Conservation (phyloP, 2,329 filamentous ascomycete genomes). For the Neofusicoccum umdonicola region DNA sequence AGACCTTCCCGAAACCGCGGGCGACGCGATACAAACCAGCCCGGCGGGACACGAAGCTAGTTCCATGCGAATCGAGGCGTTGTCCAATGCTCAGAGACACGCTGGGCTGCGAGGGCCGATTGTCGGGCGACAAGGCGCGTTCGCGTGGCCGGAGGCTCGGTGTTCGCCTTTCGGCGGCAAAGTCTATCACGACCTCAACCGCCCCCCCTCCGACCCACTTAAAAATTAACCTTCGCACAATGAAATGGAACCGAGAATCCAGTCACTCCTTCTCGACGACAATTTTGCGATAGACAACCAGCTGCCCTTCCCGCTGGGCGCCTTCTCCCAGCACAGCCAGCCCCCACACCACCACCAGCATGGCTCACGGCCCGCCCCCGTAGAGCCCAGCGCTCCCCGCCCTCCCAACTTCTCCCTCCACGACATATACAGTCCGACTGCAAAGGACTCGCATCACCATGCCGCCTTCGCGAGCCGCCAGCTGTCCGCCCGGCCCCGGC, state of each 20-base stretch:
- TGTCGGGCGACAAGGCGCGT: background rate
- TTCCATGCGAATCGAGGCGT: background rate
- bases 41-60: background rate
- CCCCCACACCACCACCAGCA: slow-evolving; percentile 2
- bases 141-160: background rate
- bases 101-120: background rate
- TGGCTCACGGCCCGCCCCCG: slow-evolving; percentile 16
- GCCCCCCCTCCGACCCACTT: slow-evolving; percentile 12
- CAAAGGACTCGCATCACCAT: slow-evolving; percentile 17
- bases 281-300: slow-evolving; percentile 16
- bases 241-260: slow-evolving; percentile 19
- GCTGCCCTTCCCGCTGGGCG: slow-evolving; percentile 15
- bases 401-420: slow-evolving; percentile 7
- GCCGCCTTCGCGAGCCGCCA: background rate
- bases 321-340: slow-evolving; percentile 3
- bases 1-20: background rate
- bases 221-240: slow-evolving; percentile 16
- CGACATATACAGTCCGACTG: slow-evolving; percentile 7
- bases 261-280: slow-evolving; percentile 18
- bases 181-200: slow-evolving; percentile 18
- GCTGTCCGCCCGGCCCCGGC: background rate
- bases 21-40: background rate
- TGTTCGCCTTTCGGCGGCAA: slow-evolving; percentile 3
- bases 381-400: slow-evolving; percentile 17
- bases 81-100: background rate